A percentile compares a stretch with the other conserved stretches of the same genome.
These are phyloP conservation scores for Cynara cardunculus DNA, from an alignment of 129 eudicot species.

Conservation along the genomic window DNA sequence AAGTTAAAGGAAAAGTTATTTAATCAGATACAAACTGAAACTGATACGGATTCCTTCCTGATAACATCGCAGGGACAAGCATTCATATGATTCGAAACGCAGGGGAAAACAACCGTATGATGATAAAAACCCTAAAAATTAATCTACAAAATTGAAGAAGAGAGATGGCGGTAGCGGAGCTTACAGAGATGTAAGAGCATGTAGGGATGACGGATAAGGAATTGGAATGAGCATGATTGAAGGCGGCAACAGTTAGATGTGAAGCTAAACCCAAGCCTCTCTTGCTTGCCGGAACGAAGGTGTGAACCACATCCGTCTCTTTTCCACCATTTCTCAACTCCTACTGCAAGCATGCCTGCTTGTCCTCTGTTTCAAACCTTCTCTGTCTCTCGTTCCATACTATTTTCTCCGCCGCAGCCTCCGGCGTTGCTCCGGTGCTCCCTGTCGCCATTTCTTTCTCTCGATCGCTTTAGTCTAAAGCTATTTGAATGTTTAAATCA, in stretches of 20 bases:
- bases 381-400: slow-evolving; percentile 54
- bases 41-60: background rate
- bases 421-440: slow-evolving; percentile 19
- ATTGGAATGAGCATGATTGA: slow-evolving; percentile 61
- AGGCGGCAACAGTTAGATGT: slow-evolving; percentile 73
- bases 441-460: slow-evolving; percentile 32
- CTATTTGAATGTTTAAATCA: too few relatives aligned
- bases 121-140: too few relatives aligned
- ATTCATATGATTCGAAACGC: background rate
- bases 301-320: slow-evolving; percentile 73
- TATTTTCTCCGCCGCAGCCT: slow-evolving; percentile 34
- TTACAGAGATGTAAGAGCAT: slow-evolving; percentile 86
- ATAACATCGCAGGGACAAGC: background rate
- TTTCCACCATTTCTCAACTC: slow-evolving; percentile 38
- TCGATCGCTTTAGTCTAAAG: background rate
- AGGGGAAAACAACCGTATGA: too few relatives aligned
- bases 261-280: slow-evolving; percentile 84
- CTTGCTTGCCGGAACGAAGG: slow-evolving; percentile 70
- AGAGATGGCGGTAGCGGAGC: background rate
- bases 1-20: background rate
- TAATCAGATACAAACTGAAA: background rate
- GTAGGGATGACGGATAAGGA: slow-evolving; percentile 60
- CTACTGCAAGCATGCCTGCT: slow-evolving; percentile 61
- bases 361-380: slow-evolving; percentile 76
- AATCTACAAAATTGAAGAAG: too few relatives aligned